Evolutionary conservation across 1,284 basidiomycete species (phyloP).

Genomic region (Cryptococcus sp.): DNA sequence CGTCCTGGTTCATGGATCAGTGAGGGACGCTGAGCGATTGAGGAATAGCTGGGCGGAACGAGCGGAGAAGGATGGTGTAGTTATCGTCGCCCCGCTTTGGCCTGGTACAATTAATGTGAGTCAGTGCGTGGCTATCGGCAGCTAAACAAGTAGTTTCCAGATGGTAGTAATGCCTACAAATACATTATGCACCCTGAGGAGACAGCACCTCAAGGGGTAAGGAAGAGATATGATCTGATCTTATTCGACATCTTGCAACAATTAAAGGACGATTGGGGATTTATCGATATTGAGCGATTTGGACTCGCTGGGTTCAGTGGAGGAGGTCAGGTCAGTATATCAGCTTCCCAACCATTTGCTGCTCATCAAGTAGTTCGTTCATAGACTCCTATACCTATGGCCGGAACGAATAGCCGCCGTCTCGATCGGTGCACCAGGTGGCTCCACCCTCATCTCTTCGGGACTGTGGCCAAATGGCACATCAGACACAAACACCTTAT

Average conservation of each 20-base stretch:
- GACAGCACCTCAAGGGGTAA: not conserved
- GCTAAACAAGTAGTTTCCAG: not conserved
- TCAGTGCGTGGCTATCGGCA: constrained; percentile 16
- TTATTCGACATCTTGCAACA: constrained; percentile 14
- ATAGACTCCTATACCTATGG: constrained; percentile 21
- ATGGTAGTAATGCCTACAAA: not conserved
- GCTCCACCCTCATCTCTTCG: constrained; percentile 2
- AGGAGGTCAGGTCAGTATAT: constrained; percentile 5
- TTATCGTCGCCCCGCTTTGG: constrained; percentile 13
- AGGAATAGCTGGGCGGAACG: constrained; percentile 8
- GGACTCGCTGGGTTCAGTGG: constrained; percentile 15
- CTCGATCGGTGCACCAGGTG: constrained; percentile 20
- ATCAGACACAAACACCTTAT: not conserved
- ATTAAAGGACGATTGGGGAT: constrained; percentile 13
- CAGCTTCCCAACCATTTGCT: not conserved
- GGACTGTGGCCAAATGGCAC: not conserved
- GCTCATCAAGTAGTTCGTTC: constrained; percentile 11
- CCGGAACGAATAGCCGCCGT: constrained; percentile 14
- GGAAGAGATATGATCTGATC: constrained; percentile 12
- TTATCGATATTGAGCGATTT: constrained; percentile 12
- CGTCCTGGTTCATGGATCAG: constrained; percentile 14
- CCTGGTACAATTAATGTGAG: constrained; percentile 11
- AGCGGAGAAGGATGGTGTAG: constrained; percentile 11
- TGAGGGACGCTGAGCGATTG: constrained; percentile 11
- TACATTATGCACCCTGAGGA: not conserved